Percentiles rank a stretch among this genome's conserved stretches.
phyloP scores from a whole-genome alignment of 2,329 filamentous ascomycete species.

The Capronia americana region DNA sequence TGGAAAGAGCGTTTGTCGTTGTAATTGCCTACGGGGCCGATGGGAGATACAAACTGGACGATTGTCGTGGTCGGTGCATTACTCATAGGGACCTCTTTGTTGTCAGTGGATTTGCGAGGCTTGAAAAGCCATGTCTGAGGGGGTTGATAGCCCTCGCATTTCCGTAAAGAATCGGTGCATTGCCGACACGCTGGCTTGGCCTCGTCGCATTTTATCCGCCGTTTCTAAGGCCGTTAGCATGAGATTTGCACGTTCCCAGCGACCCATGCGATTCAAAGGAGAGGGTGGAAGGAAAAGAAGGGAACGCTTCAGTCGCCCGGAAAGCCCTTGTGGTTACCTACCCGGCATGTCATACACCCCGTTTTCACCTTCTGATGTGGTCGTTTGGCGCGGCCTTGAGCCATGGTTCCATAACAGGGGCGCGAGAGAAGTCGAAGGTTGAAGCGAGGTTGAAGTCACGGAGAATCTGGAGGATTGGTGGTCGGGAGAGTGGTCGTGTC shows the following conservation, averaged over 20 bases:
- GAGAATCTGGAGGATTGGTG: not conserved
- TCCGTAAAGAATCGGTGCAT: conserved; percentile 33
- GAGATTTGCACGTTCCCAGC: not conserved
- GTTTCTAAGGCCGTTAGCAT: conserved; percentile 24
- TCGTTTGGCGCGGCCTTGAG: conserved; percentile 33
- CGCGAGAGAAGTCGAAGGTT: not conserved
- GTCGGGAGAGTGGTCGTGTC: not conserved
- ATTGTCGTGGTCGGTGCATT: conserved; percentile 3
- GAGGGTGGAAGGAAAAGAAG: not conserved
- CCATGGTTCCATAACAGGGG: conserved; percentile 29
- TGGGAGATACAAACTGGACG: conserved; percentile 25
- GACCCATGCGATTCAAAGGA: not conserved
- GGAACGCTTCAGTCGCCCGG: not conserved
- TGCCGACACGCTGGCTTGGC: conserved; percentile 32
- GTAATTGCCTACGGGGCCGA: conserved; percentile 22
- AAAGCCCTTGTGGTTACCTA: conserved; percentile 11
- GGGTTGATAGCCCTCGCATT: conserved; percentile 35
- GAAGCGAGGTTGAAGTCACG: not conserved
- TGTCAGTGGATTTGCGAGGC: conserved; percentile 20
- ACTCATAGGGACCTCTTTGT: not conserved
- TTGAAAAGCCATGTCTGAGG: conserved; percentile 38
- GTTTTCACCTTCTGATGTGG: conserved; percentile 37
- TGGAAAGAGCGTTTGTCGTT: conserved; percentile 31
- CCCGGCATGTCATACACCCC: conserved; percentile 36
- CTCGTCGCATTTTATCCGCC: conserved; percentile 38